These are phyloP conservation scores for Gyromitra esculenta DNA, from an alignment of 2,329 filamentous ascomycete genomes.

Conservation along the genomic window DNA sequence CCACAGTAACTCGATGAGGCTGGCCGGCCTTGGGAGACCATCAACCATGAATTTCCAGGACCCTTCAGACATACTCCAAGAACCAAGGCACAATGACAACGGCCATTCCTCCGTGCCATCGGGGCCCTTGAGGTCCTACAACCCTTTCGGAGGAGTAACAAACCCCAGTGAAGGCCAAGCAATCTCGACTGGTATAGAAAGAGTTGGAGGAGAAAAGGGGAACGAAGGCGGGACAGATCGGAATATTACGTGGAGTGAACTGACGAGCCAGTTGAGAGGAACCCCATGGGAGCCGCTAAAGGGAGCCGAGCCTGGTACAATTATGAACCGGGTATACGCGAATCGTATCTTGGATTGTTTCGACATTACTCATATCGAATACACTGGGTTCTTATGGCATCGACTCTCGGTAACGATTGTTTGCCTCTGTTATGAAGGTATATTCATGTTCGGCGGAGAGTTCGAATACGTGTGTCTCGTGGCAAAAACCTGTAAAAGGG, in stretches of 20 bases:
- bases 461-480: not conserved
- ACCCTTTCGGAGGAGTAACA: not conserved
- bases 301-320: not conserved
- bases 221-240: not conserved
- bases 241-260: not conserved
- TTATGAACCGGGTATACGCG: not conserved
- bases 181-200: not conserved
- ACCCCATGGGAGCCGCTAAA: not conserved
- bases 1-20: too few species aligned
- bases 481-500: not conserved
- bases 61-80: too few species aligned
- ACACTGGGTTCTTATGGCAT: not conserved
- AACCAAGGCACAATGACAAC: not conserved
- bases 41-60: too few species aligned
- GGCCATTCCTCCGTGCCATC: not conserved
- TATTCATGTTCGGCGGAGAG: not conserved
- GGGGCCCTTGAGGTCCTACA: not conserved
- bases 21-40: too few species aligned
- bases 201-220: not conserved
- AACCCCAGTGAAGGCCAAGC: not conserved
- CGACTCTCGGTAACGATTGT: not conserved
- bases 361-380: not conserved
- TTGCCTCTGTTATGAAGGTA: not conserved
- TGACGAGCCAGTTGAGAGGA: not conserved
- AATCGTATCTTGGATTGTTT: not conserved